Conservation (phyloP, 768 basidiomycete species). For the Suillus decipiens region DNA sequence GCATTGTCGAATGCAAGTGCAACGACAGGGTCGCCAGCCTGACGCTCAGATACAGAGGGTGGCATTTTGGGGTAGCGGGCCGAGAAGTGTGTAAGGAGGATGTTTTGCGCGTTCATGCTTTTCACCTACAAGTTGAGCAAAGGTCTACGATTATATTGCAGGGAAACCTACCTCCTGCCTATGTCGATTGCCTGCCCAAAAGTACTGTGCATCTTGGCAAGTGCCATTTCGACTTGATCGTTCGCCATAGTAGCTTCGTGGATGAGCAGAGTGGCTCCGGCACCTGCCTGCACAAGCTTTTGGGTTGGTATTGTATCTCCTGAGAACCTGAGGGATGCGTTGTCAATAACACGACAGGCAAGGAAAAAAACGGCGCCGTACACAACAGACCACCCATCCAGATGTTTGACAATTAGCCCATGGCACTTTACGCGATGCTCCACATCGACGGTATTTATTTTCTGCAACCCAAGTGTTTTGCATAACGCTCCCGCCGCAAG, state of each 20-base stretch:
- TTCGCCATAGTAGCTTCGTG: constrained; percentile 95
- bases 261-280: constrained; percentile 76
- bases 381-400: constrained; percentile 53
- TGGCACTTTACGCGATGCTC: constrained; percentile 72
- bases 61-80: constrained; percentile 91
- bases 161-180: constrained; percentile 57
- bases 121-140: constrained; percentile 1
- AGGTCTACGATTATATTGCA: not conserved
- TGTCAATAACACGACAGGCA: constrained; percentile 3
- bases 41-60: constrained; percentile 33
- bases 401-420: constrained; percentile 68
- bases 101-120: constrained; percentile 84
- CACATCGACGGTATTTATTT: constrained; percentile 70
- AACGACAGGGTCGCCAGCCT: constrained; percentile 45
- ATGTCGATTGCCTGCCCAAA: constrained; percentile 84
- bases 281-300: constrained; percentile 63
- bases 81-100: constrained; percentile 95
- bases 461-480: constrained; percentile 53
- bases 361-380: constrained; percentile 22
- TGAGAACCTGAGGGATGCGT: constrained; percentile 64
- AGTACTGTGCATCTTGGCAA: constrained; percentile 83
- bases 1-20: constrained; percentile 84
- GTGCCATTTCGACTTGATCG: constrained; percentile 73
- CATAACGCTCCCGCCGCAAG: constrained; percentile 47
- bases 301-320: constrained; percentile 86